phyloP scores from a whole-genome alignment of 169 alveolate genomes.

The Eimeria maxima region DNA sequence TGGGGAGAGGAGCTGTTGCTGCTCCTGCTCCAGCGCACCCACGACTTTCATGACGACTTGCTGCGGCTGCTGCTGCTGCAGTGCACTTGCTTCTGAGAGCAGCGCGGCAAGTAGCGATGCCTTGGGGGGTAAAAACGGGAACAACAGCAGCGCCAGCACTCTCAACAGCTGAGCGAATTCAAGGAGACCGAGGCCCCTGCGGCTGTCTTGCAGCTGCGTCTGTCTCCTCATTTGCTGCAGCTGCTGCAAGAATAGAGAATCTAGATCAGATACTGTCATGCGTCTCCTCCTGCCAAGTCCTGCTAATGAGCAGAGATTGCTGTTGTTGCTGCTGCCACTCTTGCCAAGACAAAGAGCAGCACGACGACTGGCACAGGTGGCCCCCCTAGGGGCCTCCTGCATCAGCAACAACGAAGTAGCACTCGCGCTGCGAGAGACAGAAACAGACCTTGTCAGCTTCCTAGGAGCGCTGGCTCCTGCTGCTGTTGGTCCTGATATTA shows the following conservation, averaged over 20 bases:
- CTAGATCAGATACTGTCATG: conserved; percentile 46
- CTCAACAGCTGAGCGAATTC: conserved; percentile 24
- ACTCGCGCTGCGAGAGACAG: conserved; percentile 38
- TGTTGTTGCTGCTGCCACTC: conserved; percentile 51
- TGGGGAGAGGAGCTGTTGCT: not conserved
- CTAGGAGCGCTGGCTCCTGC: conserved; percentile 13
- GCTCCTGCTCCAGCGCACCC: not conserved
- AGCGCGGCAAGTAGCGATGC: conserved; percentile 50
- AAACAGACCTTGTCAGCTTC: conserved; percentile 2
- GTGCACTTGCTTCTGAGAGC: not conserved
- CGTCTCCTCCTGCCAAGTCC: not conserved
- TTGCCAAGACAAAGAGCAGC: not conserved
- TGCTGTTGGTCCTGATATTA: no score
- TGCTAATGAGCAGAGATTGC: not conserved
- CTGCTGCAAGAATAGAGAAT: conserved; percentile 44
- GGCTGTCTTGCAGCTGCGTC: conserved; percentile 66
- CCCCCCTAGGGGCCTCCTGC: not conserved
- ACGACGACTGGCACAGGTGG: not conserved
- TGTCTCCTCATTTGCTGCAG: conserved; percentile 75
- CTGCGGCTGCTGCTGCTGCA: conserved; percentile 24
- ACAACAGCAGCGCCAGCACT: not conserved
- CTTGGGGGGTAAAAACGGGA: not conserved
- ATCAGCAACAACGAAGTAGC: not conserved
- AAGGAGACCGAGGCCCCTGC: conserved; percentile 67
- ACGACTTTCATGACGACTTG: no score